Percentiles rank a stretch among this genome's conserved stretches.
phyloP scores from a whole-genome alignment of 768 basidiomycete genomes.

The Dacryopinax primogenitus region DNA sequence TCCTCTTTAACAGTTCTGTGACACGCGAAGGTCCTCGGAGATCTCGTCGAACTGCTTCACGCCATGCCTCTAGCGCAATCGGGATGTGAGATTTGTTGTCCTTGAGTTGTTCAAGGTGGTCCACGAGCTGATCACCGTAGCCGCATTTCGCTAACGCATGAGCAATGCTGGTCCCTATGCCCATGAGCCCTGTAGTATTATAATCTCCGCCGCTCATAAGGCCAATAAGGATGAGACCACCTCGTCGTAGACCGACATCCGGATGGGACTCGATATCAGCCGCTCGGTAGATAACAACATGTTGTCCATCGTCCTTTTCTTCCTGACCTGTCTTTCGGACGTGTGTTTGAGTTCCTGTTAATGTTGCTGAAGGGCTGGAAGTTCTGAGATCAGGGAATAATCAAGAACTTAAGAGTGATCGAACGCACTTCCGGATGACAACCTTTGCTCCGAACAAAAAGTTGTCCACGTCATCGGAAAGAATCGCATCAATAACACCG shows the following conservation, averaged over 20 bases:
- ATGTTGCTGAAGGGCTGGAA: slow-evolving; percentile 50
- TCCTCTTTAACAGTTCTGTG: slow-evolving; percentile 44
- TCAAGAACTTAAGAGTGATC: slow-evolving; percentile 13
- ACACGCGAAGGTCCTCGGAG: slow-evolving; percentile 51
- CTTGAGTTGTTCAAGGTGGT: slow-evolving; percentile 42
- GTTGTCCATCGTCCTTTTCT: slow-evolving; percentile 54
- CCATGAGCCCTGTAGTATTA: slow-evolving; percentile 29
- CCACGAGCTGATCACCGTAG: slow-evolving; percentile 55
- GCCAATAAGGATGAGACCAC: slow-evolving; percentile 70
- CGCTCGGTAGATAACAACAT: slow-evolving; percentile 36
- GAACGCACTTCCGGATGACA: slow-evolving; percentile 66
- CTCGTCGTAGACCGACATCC: slow-evolving; percentile 39
- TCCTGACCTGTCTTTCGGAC: slow-evolving; percentile 52
- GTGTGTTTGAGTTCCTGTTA: slow-evolving; percentile 58
- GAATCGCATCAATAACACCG: slow-evolving; percentile 73
- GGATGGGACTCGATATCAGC: slow-evolving; percentile 35
- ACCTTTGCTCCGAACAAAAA: slow-evolving; percentile 77
- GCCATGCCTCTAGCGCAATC: slow-evolving; percentile 43
- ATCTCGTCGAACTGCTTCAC: slow-evolving; percentile 46
- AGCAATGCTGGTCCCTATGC: slow-evolving; percentile 59
- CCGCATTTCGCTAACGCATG: slow-evolving; percentile 70
- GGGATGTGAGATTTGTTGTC: slow-evolving; percentile 38
- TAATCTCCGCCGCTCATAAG: slow-evolving; percentile 88
- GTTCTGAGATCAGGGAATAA: background rate
- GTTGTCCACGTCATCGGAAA: slow-evolving; percentile 89